Conservation (phyloP, 2,329 filamentous ascomycete genomes). For the Remersonia thermophila region DNA sequence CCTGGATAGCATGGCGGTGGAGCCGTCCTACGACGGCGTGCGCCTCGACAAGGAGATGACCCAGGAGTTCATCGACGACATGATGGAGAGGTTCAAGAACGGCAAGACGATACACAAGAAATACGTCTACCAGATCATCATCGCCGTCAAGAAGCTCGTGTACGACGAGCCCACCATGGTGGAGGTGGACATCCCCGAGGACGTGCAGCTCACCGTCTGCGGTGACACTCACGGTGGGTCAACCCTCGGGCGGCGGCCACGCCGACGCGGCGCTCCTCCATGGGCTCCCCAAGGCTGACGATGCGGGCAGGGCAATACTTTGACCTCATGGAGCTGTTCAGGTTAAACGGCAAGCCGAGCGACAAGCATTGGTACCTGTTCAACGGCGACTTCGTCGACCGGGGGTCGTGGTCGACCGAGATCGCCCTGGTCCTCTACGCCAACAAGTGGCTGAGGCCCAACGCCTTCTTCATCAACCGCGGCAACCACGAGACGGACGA, state of each 20-base stretch:
- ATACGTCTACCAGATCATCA: slow-evolving; percentile 93
- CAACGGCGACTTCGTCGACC: slow-evolving; percentile 97
- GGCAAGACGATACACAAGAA: slow-evolving; percentile 93
- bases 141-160: slow-evolving; percentile 79
- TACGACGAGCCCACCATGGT: slow-evolving; percentile 96
- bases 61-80: slow-evolving; percentile 91
- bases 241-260: too few species aligned
- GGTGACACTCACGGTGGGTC: slow-evolving; percentile 76
- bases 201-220: slow-evolving; percentile 78
- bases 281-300: slow-evolving; percentile 11
- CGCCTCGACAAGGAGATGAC: slow-evolving; percentile 75
- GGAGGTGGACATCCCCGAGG: slow-evolving; percentile 70
- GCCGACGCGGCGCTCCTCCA: too few species aligned
- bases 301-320: slow-evolving; percentile 77
- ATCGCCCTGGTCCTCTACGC: slow-evolving; percentile 88
- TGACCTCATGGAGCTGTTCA: slow-evolving; percentile 92
- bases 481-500: slow-evolving; percentile 98
- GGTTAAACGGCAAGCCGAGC: slow-evolving; percentile 71
- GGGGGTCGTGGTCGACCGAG: slow-evolving; percentile 96
- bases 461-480: slow-evolving; percentile 85
- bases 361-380: slow-evolving; percentile 91
- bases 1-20: slow-evolving; percentile 71
- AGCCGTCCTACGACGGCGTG: slow-evolving; percentile 75
- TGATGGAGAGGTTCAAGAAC: slow-evolving; percentile 89
- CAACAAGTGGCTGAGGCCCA: slow-evolving; percentile 89